phyloP scores from a whole-genome alignment of 2,329 filamentous ascomycete genomes.

The Ophiosphaerella narmari region DNA sequence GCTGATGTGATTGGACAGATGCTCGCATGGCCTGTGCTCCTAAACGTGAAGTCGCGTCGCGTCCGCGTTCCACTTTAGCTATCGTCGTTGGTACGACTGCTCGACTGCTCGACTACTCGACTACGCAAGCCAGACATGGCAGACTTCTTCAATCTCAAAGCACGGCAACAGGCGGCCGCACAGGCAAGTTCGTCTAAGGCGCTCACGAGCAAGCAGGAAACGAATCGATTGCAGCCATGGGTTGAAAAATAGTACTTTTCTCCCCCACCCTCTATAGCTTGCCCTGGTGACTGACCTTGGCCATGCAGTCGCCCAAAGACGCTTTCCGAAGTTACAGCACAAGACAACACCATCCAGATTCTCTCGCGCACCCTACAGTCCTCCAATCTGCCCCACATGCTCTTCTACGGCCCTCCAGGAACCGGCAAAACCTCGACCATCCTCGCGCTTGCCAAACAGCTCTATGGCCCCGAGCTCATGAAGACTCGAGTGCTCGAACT shows the following conservation, averaged over 20 bases:
- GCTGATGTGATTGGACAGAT: slow-evolving; percentile 19
- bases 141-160: slow-evolving; percentile 95
- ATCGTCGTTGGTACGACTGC: slow-evolving; percentile 5
- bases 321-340: slow-evolving; percentile 91
- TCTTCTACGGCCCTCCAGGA: slow-evolving; percentile 97
- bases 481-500: slow-evolving; percentile 95
- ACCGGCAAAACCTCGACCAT: slow-evolving; percentile 98
- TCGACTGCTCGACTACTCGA: slow-evolving; percentile 6
- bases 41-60: slow-evolving; percentile 38
- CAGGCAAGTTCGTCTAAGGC: slow-evolving; percentile 73
- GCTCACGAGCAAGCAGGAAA: slow-evolving; percentile 64
- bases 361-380: slow-evolving; percentile 92
- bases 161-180: slow-evolving; percentile 73
- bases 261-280: not conserved
- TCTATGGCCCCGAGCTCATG: slow-evolving; percentile 94
- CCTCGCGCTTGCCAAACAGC: slow-evolving; percentile 93
- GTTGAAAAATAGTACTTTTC: slow-evolving; percentile 90
- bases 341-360: slow-evolving; percentile 95
- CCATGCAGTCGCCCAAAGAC: slow-evolving; percentile 81
- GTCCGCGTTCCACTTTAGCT: slow-evolving; percentile 40
- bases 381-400: slow-evolving; percentile 98
- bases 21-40: slow-evolving; percentile 20
- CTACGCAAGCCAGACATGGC: slow-evolving; percentile 63
- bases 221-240: slow-evolving; percentile 81
- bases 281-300: slow-evolving; percentile 11